Base-by-base conservation (phyloP, 176 grass and related monocot genomes). In the Oryza rufipogon region DNA sequence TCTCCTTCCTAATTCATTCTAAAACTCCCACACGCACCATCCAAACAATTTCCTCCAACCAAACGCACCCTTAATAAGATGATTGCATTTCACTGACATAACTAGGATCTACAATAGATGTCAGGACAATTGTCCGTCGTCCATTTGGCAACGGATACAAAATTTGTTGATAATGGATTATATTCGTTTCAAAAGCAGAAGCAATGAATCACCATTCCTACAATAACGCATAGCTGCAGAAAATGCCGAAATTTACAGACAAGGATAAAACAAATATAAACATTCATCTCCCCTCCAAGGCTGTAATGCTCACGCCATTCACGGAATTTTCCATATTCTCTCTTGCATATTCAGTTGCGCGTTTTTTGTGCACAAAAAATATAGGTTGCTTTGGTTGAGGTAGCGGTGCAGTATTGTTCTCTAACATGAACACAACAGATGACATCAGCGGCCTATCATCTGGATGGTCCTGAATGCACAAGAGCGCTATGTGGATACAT, bases 381-480 rank as follows among this genome's bases (percentile, higher is more conserved):
- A 75, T 25, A 1, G 77, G 76, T 17, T 76, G 60, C 19, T 13
- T 85, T 45, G 87, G 65, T n/a, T 23, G 87, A 68, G 33, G 7
- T 8, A 91, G 73, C 1, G 26, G 25, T 11, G 64, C 68, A 19
- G 65, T 80, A n/a, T 56, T 74, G 48, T 65, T 92, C 47, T 83
- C 74, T 25, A 92, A 66, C 90, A 94, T 86, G 79, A 49, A 87
- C 34, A 92, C 77, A 23, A 72, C 64, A 23, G 60, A 76, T 67
- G 89, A 87, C 82, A 94, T 94, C 1, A 66, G 80, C 48, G 92
- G 92, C 78, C 92, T 90, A 41, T 33, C 85, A 38, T 44, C 19
- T 6, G 91, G 76, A 34, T 47, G 39, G 22, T 94, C 85, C 67
- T 94, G 85, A 48, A 92, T 81, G 17, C 90, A 94, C 26, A 94